These are phyloP conservation scores for Candida tammaniensis DNA, from an alignment of 805 yeast species.

Conservation along the genomic window DNA sequence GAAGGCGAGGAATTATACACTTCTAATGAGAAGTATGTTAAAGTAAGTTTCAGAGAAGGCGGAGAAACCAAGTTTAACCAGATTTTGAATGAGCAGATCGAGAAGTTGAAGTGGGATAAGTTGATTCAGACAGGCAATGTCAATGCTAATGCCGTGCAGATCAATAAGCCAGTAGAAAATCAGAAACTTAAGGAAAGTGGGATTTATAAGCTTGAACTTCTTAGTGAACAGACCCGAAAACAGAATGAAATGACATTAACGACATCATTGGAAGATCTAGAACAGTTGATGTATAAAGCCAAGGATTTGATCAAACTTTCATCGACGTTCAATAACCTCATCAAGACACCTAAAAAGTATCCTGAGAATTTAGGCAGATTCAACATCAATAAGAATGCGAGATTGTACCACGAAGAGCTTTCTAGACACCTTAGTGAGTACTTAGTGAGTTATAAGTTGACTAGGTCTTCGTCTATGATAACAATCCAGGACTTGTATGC, in stretches of 20 bases:
- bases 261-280: conserved; percentile 72
- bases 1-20: conserved; percentile 35
- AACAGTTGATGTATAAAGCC: conserved; percentile 74
- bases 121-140: conserved; percentile 31
- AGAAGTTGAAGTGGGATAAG: conserved; percentile 49
- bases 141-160: conserved; percentile 35
- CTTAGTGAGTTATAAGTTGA: conserved; percentile 34
- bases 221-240: conserved; percentile 51
- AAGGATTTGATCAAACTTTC: conserved; percentile 65
- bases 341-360: conserved; percentile 12
- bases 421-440: conserved; percentile 80
- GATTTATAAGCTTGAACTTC: conserved; percentile 63
- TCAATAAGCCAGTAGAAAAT: conserved; percentile 3
- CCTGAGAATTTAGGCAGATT: conserved; percentile 26
- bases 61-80: conserved; percentile 58
- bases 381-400: conserved; percentile 30
- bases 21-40: conserved; percentile 38
- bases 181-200: conserved; percentile 41
- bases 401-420: conserved; percentile 58
- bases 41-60: conserved; percentile 72
- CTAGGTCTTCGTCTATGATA: conserved; percentile 33
- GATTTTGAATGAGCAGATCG: conserved; percentile 39
- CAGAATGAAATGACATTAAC: conserved; percentile 61
- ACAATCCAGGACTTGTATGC: conserved; percentile 43
- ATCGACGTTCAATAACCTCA: conserved; percentile 31